These are phyloP conservation scores for Phialophora macrospora DNA, from an alignment of 2,329 filamentous ascomycete genomes.

Conservation along the genomic window DNA sequence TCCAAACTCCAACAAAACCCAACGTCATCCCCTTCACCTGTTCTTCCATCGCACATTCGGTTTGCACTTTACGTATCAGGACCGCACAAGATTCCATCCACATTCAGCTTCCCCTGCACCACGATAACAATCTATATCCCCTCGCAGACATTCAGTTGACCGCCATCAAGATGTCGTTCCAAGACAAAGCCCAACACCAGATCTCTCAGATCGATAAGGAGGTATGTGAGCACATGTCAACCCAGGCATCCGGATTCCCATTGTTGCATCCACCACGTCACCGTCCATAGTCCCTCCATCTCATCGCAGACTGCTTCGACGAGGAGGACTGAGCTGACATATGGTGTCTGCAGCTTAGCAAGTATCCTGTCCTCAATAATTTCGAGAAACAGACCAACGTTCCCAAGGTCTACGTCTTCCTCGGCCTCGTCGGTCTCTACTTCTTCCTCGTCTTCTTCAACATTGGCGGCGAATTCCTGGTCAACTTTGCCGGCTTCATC, in stretches of 20 bases:
- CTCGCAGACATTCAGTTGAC: neutral
- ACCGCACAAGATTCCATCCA: conserved; percentile 9
- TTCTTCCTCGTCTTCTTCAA: conserved; percentile 75
- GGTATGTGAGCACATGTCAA: conserved; percentile 49
- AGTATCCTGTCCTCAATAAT: conserved; percentile 70
- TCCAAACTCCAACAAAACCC: conserved; percentile 1
- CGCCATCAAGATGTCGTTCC: conserved; percentile 52
- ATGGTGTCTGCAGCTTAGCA: conserved; percentile 61
- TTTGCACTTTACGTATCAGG: conserved; percentile 12
- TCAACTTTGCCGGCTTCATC: conserved; percentile 69
- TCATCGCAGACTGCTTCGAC: conserved; percentile 2
- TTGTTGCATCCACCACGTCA: neutral
- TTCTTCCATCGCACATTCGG: conserved; percentile 14
- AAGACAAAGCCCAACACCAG: conserved; percentile 67
- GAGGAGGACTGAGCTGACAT: conserved; percentile 15
- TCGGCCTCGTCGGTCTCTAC: conserved; percentile 68
- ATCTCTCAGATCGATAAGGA: conserved; percentile 72
- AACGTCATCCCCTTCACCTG: conserved; percentile 11
- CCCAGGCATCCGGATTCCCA: conserved; percentile 17
- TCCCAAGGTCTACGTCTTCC: conserved; percentile 70
- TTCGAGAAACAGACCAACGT: conserved; percentile 71
- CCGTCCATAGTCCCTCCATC: neutral
- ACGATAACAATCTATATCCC: conserved; percentile 3
- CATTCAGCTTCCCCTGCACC: conserved; percentile 1
- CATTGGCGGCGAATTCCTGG: conserved; percentile 70